Evolutionary conservation across 2,329 filamentous ascomycete genomes (phyloP), one percentile per base, ranked within the genome.

Genomic region (Decorospora gaudefroyi): DNA sequence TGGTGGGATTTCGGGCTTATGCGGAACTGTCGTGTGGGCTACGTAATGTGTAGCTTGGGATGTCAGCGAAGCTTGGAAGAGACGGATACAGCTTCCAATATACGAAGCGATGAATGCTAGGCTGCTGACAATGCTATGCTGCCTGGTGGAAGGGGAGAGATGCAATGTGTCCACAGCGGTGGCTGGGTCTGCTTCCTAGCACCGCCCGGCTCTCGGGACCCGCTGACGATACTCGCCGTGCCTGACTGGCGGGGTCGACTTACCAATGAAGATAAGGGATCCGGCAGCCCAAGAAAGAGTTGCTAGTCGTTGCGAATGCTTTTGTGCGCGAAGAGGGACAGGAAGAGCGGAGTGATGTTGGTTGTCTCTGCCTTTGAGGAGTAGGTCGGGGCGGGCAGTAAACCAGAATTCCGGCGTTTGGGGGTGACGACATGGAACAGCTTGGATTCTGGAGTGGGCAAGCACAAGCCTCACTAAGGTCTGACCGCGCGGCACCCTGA

Each of bases 141-240:
- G 51, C 51, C 49, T 51, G n/a, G 44, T n/a, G 19, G 42, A 37
- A 51, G 47, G 53, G 52, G 44, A 41, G 43, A 55, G 46, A 51
- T 62, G 65, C 61, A 67, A 68, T 65, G 60, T 70, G 67, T 59
- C 67, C 61, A 60, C 42, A 65, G 52, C 46, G 50, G 60, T 59
- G 62, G 62, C 61, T 63, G 62, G 60, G 61, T 42, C 27, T 34
- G 46, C 35, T 50, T 39, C 27, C 48, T 30, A 37, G 11, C 33
- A 19, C 23, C 42, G 42, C 38, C 45, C 48, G 48, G 55, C 58
- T 53, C 49, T 53, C 53, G 55, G 63, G 56, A 60, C 59, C 61
- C 62, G 56, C 57, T 57, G 51, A 56, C 60, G 64, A 62, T 59
- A 61, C 52, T 49, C 45, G 42, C 35, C 46, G 51, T 59, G 53